Conservation (phyloP, 2,329 filamentous ascomycete genomes). For the Cladosporium oxysporum region DNA sequence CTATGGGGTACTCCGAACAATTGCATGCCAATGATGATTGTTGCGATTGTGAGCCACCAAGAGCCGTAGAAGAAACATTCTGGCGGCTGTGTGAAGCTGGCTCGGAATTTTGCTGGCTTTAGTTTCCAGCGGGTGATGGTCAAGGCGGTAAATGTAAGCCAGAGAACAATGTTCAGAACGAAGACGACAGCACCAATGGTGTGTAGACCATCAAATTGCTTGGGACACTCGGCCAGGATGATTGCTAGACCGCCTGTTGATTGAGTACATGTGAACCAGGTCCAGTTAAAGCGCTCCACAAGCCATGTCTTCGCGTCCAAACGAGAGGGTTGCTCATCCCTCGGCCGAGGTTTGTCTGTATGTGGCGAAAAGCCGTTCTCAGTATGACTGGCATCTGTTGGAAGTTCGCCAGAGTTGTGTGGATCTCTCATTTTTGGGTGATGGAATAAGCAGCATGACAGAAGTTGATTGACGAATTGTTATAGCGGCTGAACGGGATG, state of each 20-base stretch:
- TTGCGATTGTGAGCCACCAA: slow-evolving; percentile 37
- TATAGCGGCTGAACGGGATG: background rate
- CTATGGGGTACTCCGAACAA: slow-evolving; percentile 63
- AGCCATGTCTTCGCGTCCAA: slow-evolving; percentile 12
- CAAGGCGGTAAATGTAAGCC: slow-evolving; percentile 42
- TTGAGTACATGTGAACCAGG: slow-evolving; percentile 48
- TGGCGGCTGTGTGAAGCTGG: slow-evolving; percentile 51
- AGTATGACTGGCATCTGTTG: background rate
- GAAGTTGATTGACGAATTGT: background rate
- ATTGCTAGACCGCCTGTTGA: slow-evolving; percentile 50
- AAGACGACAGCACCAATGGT: slow-evolving; percentile 55
- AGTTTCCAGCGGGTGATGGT: slow-evolving; percentile 48
- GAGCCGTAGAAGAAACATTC: slow-evolving; percentile 54
- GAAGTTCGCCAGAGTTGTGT: background rate
- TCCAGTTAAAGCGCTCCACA: slow-evolving; percentile 19
- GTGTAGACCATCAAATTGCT: slow-evolving; percentile 52
- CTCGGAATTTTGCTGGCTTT: slow-evolving; percentile 47
- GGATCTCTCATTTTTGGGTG: background rate
- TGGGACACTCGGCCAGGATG: slow-evolving; percentile 47
- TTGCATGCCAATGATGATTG: slow-evolving; percentile 65
- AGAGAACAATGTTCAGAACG: slow-evolving; percentile 49
- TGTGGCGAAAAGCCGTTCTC: background rate
- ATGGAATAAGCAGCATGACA: background rate
- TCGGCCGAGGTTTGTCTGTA: background rate
- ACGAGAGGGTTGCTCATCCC: background rate